Conservation (phyloP, 2,329 filamentous ascomycete genomes). For the Ceratocystis ficicola region DNA sequence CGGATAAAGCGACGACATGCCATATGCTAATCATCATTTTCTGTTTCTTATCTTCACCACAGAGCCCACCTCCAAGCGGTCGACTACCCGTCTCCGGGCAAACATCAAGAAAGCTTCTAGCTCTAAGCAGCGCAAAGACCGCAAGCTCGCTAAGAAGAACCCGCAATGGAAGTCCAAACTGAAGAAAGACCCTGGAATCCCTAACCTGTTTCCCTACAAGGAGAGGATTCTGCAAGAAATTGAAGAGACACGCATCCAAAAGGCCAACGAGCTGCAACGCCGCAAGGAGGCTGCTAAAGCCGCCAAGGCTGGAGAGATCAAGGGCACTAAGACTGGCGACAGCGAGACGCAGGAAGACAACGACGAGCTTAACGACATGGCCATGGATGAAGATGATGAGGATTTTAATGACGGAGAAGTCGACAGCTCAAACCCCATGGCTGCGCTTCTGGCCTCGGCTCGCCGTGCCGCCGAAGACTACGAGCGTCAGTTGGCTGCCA, state of each 20-base stretch:
- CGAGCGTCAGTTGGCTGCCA: constrained; percentile 50
- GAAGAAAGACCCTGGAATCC: constrained; percentile 97
- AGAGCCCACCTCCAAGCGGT: constrained; percentile 95
- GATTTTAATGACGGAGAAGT: constrained; percentile 47
- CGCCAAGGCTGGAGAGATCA: constrained; percentile 42
- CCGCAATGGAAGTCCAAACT: constrained; percentile 89
- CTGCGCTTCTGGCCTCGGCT: constrained; percentile 76
- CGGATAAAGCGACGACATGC: not conserved
- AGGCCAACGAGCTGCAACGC: constrained; percentile 64
- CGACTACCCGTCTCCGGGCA: constrained; percentile 75
- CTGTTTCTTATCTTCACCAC: not conserved
- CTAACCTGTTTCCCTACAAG: constrained; percentile 96
- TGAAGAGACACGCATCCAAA: constrained; percentile 71
- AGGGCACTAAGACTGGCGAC: constrained; percentile 47
- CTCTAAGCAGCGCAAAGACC: constrained; percentile 80
- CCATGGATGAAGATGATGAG: constrained; percentile 40
- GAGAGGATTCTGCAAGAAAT: constrained; percentile 90
- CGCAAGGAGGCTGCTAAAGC: constrained; percentile 61
- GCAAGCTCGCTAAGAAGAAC: constrained; percentile 88
- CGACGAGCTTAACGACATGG: constrained; percentile 39
- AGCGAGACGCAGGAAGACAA: constrained; percentile 37
- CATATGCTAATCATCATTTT: not conserved
- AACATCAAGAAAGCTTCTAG: constrained; percentile 90
- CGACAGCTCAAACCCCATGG: constrained; percentile 74
- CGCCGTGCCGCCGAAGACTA: constrained; percentile 65